Evolutionary conservation across 2,329 filamentous ascomycete genomes (phyloP), one percentile per base, ranked within the genome.

Genomic region (Penicillium sp.): DNA sequence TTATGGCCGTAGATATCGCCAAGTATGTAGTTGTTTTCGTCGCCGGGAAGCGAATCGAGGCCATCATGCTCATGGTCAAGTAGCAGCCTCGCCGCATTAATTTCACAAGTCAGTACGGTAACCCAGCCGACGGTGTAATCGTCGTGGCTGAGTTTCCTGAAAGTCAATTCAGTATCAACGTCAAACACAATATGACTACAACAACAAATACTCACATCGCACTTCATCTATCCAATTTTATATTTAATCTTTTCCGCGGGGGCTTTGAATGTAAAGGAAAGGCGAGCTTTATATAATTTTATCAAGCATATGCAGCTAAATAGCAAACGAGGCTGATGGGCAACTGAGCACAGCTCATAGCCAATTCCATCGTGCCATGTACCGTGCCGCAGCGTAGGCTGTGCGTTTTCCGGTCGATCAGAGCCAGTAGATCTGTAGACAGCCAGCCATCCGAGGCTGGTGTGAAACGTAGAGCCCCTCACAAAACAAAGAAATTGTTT

Each of bases 81-180:
- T 14, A 65, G 38, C 5, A 56, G 52, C 28, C 60, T 59, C 3
- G 66, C 65, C 3, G 67, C 67, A 28, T 62, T 49, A 3, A 67
- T 56, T 51, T 71, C 66, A 8, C 58, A 48, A 3, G 43, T 54
- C 38, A 68, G 58, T n/a, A 66, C 64, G 26, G 63, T 68, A 1
- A 71, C 59, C 55, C 64, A 65, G 1, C 63, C 68, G 8, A 71
- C 62, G 35, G 57, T 61, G 46, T 70, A 71, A 35, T 61, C 35
- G 26, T 54, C 30, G 33, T 50, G 26, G 5, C 14, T 45, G 9
- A 46, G 51, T 33, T 18, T 53, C 42, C 23, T 21, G 20, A 47
- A 14, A 4, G 45, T 35, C 30, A n/a, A n/a, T n/a, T n/a, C 30
- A 35, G 30, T 14, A 14, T 35, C 5, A 16, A 14, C 16, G 28